Percentiles rank a stretch among this genome's conserved stretches.
Evolutionary conservation across 2,329 filamentous ascomycete species (phyloP).

Genomic region (Aspergillaceae sp.): DNA sequence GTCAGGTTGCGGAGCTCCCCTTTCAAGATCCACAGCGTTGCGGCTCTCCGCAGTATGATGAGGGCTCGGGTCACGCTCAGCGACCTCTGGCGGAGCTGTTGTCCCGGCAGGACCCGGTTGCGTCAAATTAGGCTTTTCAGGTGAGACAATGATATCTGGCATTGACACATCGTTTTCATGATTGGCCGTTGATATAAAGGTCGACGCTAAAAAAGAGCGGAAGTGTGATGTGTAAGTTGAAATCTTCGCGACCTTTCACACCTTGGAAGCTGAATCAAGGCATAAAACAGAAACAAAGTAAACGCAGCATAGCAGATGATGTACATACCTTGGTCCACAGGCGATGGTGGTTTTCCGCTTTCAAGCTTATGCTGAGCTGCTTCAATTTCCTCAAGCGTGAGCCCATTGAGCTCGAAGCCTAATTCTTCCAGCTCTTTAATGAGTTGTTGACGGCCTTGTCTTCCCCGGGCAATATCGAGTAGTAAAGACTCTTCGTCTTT

Average conservation of each 20-base stretch:
- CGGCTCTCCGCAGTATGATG: too few relatives aligned
- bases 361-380: conserved; percentile 20
- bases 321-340: conserved; percentile 14
- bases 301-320: not conserved
- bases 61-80: not conserved
- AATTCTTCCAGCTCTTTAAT: conserved; percentile 42
- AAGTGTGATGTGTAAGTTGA: not conserved
- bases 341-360: conserved; percentile 8
- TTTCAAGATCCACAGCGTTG: not conserved
- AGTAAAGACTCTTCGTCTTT: conserved; percentile 33
- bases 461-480: conserved; percentile 39
- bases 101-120: conserved; percentile 6
- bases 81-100: not conserved
- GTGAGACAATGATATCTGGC: not conserved
- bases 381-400: conserved; percentile 38
- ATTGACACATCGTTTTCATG: not conserved
- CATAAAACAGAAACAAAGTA: not conserved
- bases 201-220: not conserved
- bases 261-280: not conserved
- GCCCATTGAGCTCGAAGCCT: conserved; percentile 40
- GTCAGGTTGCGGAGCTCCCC: conserved; percentile 14
- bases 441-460: conserved; percentile 36
- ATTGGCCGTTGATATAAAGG: not conserved
- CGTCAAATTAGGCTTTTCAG: not conserved
- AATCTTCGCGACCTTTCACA: not conserved